Conservation (phyloP, 306 rosid genomes). For the Quercus rubra region DNA sequence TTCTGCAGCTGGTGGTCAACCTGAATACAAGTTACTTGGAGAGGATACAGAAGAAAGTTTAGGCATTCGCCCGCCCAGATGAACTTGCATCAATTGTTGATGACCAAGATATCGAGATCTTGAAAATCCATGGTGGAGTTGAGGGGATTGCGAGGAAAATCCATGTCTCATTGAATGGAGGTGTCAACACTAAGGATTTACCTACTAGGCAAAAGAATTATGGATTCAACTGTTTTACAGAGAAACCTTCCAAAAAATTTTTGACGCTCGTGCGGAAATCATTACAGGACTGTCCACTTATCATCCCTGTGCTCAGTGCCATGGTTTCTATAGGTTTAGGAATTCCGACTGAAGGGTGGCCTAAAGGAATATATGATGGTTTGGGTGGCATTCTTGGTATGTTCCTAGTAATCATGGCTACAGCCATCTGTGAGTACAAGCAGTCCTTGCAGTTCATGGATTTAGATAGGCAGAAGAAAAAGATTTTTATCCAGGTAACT, state of each 20-base stretch:
- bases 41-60: slow-evolving; percentile 74
- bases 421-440: slow-evolving; percentile 82
- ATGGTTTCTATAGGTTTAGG: slow-evolving; percentile 78
- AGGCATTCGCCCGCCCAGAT: slow-evolving; percentile 82
- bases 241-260: slow-evolving; percentile 65
- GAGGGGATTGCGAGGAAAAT: slow-evolving; percentile 55
- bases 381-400: slow-evolving; percentile 78
- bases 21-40: slow-evolving; percentile 49
- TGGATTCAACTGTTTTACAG: slow-evolving; percentile 71
- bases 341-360: slow-evolving; percentile 92
- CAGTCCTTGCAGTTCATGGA: slow-evolving; percentile 86
- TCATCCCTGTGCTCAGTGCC: slow-evolving; percentile 82
- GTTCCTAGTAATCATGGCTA: slow-evolving; percentile 72
- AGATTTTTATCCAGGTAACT: slow-evolving; percentile 74
- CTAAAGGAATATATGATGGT: slow-evolving; percentile 86
- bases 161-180: slow-evolving; percentile 45
- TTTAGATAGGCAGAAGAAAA: slow-evolving; percentile 85
- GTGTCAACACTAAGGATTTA: slow-evolving; percentile 47
- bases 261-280: slow-evolving; percentile 85
- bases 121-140: slow-evolving; percentile 55
- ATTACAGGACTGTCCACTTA: slow-evolving; percentile 74
- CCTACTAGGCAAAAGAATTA: slow-evolving; percentile 60
- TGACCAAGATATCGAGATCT: slow-evolving; percentile 47
- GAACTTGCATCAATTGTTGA: slow-evolving; percentile 71
- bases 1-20: slow-evolving; percentile 57